Evolutionary conservation across 129 eudicot species (phyloP), one percentile per base, ranked within the genome.

Genomic region (Glebionis coronaria): DNA sequence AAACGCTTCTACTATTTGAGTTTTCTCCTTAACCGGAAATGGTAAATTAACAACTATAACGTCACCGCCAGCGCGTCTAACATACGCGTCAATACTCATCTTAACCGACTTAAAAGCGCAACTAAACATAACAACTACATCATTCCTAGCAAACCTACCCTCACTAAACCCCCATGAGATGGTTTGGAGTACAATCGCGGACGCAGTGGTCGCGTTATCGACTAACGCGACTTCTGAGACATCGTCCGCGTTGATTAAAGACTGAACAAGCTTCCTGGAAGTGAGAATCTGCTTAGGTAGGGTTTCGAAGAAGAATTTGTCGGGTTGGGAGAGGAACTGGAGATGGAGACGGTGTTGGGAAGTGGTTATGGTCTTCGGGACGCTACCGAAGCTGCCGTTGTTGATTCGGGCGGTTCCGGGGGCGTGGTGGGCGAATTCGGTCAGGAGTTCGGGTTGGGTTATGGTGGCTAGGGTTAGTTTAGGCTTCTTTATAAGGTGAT

Each of bases 131-230:
- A 92, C 72, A 5, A 68, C 96, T 3, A 80, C 85, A 56, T 92
- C 98, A 2, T 96, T 96, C 15, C 60, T 68, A 14, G 56, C 8
- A 49, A 81, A 91, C 12, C 67, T 65, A 63, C 85, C 75, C 55
- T 83, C 82, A 5, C 72, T 63, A 59, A 91, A 85, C 15, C 85
- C 81, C 84, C 96, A 74, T 9, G 85, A 74, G 23, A 82, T 72
- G 63, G 85, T 84, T 68, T 84, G 88, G 50, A 91, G 83, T 15
- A 91, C 89, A 54, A 91, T 78, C 16, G 98, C 95, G 15, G 96
- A 87, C 23, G 98, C 98, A 12, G 98, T 91, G 68, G 98, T 88
- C 68, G 96, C 98, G 72, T 91, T 91, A 58, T 91, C 98, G 12
- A 91, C 96, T 61, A 91, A 74, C 56, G 96, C 88, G 50, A 91